phyloP scores from a whole-genome alignment of 179 eudicot genomes.

The Silene noctiflora region DNA sequence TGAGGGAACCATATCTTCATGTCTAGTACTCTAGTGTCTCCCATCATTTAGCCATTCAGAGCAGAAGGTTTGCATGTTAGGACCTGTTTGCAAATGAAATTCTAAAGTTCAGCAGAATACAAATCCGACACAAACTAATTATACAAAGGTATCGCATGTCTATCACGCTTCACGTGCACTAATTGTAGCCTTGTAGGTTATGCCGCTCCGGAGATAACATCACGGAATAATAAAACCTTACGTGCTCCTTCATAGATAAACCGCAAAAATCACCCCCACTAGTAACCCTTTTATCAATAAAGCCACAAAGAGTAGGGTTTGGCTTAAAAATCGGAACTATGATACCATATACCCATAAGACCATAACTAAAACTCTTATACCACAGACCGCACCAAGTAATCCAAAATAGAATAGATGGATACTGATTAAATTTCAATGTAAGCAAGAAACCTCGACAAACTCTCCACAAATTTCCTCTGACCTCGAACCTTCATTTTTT shows the following conservation, averaged over 20 bases:
- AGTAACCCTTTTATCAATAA: neutral
- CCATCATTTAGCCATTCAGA: slow-evolving; percentile 16
- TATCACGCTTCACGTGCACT: neutral
- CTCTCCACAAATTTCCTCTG: neutral
- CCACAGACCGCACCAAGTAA: neutral
- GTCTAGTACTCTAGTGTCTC: slow-evolving; percentile 1
- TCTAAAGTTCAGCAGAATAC: neutral
- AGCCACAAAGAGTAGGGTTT: neutral
- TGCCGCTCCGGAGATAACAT: neutral
- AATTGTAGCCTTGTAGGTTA: neutral
- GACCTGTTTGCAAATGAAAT: neutral
- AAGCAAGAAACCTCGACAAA: neutral
- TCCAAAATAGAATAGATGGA: neutral
- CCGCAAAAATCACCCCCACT: neutral
- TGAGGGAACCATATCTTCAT: slow-evolving; percentile 15
- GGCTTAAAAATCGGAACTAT: neutral
- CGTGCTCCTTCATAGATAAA: neutral
- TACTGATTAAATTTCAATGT: neutral
- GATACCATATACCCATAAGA: neutral
- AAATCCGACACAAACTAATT: neutral
- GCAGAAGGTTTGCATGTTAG: slow-evolving; percentile 3
- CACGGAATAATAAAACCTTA: neutral
- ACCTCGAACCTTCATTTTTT: neutral
- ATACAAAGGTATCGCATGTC: neutral
- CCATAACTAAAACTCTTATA: neutral